Evolutionary conservation across 2,329 filamentous ascomycete genomes (phyloP).

Genomic region (Exophiala spinifera): DNA sequence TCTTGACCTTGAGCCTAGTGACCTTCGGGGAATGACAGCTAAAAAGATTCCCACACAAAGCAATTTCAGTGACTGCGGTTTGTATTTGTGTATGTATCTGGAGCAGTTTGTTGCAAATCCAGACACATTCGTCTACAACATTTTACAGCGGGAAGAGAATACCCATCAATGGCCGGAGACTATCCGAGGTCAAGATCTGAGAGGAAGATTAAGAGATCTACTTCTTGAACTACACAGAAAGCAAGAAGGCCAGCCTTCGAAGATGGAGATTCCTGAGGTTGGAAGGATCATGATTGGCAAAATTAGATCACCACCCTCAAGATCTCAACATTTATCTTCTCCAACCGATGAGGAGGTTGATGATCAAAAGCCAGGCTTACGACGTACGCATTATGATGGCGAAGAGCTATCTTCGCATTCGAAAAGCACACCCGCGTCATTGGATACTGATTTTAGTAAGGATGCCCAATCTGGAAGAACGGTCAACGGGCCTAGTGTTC

Average conservation of each 20-base stretch:
- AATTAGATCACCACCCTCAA: background rate
- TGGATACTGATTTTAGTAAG: no score
- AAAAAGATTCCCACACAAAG: constrained; percentile 73
- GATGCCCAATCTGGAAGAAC: no score
- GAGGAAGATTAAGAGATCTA: constrained; percentile 24
- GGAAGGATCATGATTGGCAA: constrained; percentile 26
- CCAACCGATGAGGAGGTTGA: constrained; percentile 10
- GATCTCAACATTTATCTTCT: background rate
- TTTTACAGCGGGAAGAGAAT: constrained; percentile 65
- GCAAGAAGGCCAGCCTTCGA: constrained; percentile 34
- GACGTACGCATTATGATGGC: background rate
- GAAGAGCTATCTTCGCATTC: background rate
- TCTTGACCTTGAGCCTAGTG: constrained; percentile 38
- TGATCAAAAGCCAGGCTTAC: constrained; percentile 4
- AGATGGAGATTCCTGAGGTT: constrained; percentile 22
- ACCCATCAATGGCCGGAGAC: constrained; percentile 33
- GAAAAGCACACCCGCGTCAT: no score
- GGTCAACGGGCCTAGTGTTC: background rate
- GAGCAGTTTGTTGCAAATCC: constrained; percentile 76
- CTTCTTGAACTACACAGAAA: constrained; percentile 26
- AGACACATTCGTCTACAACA: constrained; percentile 62
- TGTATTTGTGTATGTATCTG: constrained; percentile 82
- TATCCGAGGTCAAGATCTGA: constrained; percentile 23
- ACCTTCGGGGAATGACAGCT: constrained; percentile 64
- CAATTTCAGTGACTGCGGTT: constrained; percentile 85